Conservation (phyloP, 768 basidiomycete species). For the Russula brevipes region DNA sequence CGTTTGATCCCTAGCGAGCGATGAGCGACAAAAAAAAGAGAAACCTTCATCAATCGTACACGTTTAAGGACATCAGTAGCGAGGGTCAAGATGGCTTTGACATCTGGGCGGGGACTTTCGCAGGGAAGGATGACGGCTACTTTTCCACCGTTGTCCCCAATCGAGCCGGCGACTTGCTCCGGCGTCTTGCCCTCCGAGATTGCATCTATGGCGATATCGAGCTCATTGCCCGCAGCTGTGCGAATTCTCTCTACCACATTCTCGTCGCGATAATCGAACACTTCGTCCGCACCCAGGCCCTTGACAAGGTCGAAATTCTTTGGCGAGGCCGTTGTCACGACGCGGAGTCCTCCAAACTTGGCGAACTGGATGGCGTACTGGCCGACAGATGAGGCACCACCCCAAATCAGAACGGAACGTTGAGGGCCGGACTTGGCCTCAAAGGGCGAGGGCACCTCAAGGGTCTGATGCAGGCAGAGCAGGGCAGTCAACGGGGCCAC, state of each 20-base stretch:
- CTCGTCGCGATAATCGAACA: slow-evolving; percentile 32
- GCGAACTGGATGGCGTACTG: slow-evolving; percentile 34
- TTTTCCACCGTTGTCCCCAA: slow-evolving; percentile 21
- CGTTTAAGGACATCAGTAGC: background rate
- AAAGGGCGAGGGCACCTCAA: slow-evolving; percentile 15
- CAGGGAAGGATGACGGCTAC: slow-evolving; percentile 15
- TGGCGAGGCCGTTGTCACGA: slow-evolving; percentile 36
- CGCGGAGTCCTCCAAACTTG: slow-evolving; percentile 31
- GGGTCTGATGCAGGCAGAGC: slow-evolving; percentile 19
- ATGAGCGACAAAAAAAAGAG: background rate
- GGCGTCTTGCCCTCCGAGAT: slow-evolving; percentile 17
- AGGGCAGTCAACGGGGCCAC: slow-evolving; percentile 20
- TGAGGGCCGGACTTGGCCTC: background rate
- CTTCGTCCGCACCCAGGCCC: slow-evolving; percentile 35
- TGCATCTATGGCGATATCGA: slow-evolving; percentile 26
- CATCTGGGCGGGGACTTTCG: slow-evolving; percentile 3
- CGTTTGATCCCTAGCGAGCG: slow-evolving; percentile 20
- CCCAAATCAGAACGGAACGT: slow-evolving; percentile 18
- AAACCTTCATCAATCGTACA: background rate
- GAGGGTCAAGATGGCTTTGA: background rate
- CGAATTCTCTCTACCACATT: slow-evolving; percentile 29
- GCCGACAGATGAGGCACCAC: slow-evolving; percentile 34
- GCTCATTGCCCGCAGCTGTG: slow-evolving; percentile 21
- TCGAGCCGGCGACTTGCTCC: slow-evolving; percentile 15
- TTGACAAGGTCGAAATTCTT: slow-evolving; percentile 34